Evolutionary conservation across 1,139 yeast genomes (phyloP).

Genomic region (Dujonia santamariae): DNA sequence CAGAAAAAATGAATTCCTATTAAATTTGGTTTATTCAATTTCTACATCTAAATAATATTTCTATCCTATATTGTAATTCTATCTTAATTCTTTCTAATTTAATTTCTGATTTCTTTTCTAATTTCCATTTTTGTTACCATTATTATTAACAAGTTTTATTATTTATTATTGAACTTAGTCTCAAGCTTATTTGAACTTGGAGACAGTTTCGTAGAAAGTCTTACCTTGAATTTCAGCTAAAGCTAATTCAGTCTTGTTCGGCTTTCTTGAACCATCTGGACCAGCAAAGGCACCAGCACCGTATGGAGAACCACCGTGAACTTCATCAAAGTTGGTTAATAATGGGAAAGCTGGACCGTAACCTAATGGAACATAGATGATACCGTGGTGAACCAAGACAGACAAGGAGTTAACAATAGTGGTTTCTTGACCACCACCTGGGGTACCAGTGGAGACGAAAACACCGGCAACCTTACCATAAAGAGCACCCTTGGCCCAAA

Average conservation of each 20-base stretch:
- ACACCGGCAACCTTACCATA: slow-evolving; percentile 75
- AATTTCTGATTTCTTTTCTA: not conserved
- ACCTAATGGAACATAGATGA: slow-evolving; percentile 78
- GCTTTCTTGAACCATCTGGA: slow-evolving; percentile 75
- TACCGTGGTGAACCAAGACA: slow-evolving; percentile 74
- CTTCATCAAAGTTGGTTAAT: slow-evolving; percentile 59
- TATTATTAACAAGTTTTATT: not conserved
- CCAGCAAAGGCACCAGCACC: slow-evolving; percentile 86
- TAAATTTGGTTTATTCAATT: too few species aligned
- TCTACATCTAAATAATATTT: too few species aligned
- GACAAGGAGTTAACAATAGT: slow-evolving; percentile 67
- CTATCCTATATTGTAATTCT: not conserved
- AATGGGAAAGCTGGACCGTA: slow-evolving; percentile 61
- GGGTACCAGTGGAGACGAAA: slow-evolving; percentile 76
- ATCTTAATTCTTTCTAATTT: not conserved
- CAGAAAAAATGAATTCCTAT: too few species aligned
- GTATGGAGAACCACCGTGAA: slow-evolving; percentile 85
- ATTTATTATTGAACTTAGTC: not conserved
- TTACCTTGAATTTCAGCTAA: slow-evolving; percentile 65
- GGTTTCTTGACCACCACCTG: slow-evolving; percentile 82
- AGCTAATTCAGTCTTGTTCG: slow-evolving; percentile 61
- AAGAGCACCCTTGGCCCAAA: slow-evolving; percentile 77
- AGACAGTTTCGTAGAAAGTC: slow-evolving; percentile 46
- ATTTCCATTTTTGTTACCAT: not conserved
- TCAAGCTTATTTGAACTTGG: slow-evolving; percentile 20